Percentiles rank a stretch among this genome's conserved stretches.
These are phyloP conservation scores for Pseudopyricularia javanii DNA, from an alignment of 2,329 filamentous ascomycete species.

Conservation along the genomic window DNA sequence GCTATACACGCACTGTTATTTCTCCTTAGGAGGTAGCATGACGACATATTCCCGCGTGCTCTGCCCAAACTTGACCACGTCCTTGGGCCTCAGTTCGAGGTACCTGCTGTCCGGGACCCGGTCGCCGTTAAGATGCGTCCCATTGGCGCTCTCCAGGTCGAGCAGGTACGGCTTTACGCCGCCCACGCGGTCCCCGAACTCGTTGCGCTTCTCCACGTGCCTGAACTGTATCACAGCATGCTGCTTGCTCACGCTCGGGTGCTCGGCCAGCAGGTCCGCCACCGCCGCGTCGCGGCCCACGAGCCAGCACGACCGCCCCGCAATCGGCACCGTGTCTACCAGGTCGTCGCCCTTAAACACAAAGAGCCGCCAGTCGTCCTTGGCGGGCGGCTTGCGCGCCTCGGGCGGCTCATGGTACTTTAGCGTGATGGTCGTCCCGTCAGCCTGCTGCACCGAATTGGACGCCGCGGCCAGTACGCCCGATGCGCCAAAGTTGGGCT, in stretches of 20 bases:
- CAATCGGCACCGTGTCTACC: slow-evolving; percentile 69
- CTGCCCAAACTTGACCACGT: slow-evolving; percentile 77
- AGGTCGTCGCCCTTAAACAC: slow-evolving; percentile 79
- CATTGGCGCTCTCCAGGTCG: slow-evolving; percentile 87
- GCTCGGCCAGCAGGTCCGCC: slow-evolving; percentile 73
- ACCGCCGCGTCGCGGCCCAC: slow-evolving; percentile 70
- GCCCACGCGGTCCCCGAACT: slow-evolving; percentile 74
- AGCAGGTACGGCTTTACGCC: slow-evolving; percentile 80
- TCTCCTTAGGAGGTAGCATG: slow-evolving; percentile 55
- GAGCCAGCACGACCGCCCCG: slow-evolving; percentile 75
- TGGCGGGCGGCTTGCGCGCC: slow-evolving; percentile 72
- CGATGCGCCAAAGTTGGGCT: slow-evolving; percentile 73
- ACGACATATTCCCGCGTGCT: slow-evolving; percentile 92
- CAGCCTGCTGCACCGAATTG: slow-evolving; percentile 60
- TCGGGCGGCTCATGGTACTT: slow-evolving; percentile 96
- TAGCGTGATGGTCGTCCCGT: slow-evolving; percentile 64
- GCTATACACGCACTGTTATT: slow-evolving; percentile 1
- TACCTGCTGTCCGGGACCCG: slow-evolving; percentile 64
- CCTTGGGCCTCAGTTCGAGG: slow-evolving; percentile 76
- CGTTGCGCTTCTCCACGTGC: slow-evolving; percentile 68
- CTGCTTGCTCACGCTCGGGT: slow-evolving; percentile 89
- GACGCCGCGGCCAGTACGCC: slow-evolving; percentile 79
- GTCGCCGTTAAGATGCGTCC: slow-evolving; percentile 71
- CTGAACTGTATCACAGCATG: slow-evolving; percentile 94
- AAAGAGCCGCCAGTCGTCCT: slow-evolving; percentile 78